Evolutionary conservation across 805 yeast species (phyloP), one percentile per base, ranked within the genome.

Genomic region (Teunomyces panamensis): DNA sequence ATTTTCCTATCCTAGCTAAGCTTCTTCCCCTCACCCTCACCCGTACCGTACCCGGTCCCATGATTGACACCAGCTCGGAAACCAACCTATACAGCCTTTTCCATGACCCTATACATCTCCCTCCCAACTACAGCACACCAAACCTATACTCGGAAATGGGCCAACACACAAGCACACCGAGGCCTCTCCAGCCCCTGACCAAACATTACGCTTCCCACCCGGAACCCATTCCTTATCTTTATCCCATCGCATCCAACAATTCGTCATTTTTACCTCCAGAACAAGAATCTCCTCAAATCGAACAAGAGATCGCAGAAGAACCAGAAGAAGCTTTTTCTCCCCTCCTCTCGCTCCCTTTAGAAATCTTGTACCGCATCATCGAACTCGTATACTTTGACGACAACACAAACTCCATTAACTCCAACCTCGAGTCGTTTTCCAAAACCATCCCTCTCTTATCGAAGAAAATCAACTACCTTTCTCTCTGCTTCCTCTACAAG

Each of bases 401-500:
- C 56, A 77, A 75, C 51, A 73, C 79, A 30, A 73, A 77, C 26
- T 73, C 81, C 37, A 77, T 77, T 41, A 72, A 80, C 45, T 72
- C 76, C 28, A 79, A 80, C 59, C 62, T 79, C 42, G 78, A 75
- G 44, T 70, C 68, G 50, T 81, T 81, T 58, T 63, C 78, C 48
- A 73, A 74, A 44, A 77, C 82, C 26, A 73, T 81, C 42, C 71
- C 81, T 2, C 68, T 81, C 3, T 81, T 85, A 14, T 78, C 79
- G 58, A 78, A 75, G 55, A 76, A 80, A 11, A 80, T 85, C 59
- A 77, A 82, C 58, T 77, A 78, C 48, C 68, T 84, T 28, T 77
- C 84, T 30, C 67, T 77, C 43, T 78, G 83, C 51, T 78, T 82
- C 52, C 65, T 83, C 26, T 85, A 84, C 66, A 78, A 79, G 54